Conservation (phyloP, 441 rosid species). For the Breynia disticha region DNA sequence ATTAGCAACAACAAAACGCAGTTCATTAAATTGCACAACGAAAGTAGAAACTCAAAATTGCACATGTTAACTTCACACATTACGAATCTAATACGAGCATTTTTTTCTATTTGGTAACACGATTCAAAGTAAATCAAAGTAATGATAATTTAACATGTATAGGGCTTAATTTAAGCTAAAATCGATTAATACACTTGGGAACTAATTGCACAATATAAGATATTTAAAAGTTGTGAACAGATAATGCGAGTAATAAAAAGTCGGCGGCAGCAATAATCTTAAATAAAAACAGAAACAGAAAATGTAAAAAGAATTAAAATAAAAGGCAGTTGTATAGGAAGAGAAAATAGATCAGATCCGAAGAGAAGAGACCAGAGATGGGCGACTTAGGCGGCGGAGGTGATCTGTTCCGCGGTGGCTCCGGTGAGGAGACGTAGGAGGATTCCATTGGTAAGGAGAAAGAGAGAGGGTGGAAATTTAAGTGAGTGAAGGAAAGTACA, state of each 20-base stretch:
- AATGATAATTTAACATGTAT: too few species aligned
- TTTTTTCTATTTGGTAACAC: too few species aligned
- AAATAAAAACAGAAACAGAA: too few species aligned
- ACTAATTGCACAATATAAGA: not conserved
- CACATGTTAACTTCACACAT: too few species aligned
- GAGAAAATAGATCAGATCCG: constrained; percentile 47
- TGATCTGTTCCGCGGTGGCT: constrained; percentile 52
- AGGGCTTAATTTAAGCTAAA: too few species aligned
- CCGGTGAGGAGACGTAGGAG: constrained; percentile 74
- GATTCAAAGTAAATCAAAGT: too few species aligned
- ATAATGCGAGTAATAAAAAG: too few species aligned
- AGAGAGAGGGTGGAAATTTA: too few species aligned
- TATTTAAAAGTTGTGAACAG: too few species aligned
- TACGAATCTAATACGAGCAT: too few species aligned
- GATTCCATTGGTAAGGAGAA: constrained; percentile 69
- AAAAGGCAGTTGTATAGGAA: not conserved
- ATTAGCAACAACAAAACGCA: constrained; percentile 8
- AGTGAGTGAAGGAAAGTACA: not conserved
- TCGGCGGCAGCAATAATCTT: too few species aligned
- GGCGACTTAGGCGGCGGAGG: constrained; percentile 68
- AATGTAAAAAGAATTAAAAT: not conserved
- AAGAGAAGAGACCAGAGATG: constrained; percentile 53
- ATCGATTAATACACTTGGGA: not conserved
- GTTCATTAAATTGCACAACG: not conserved
- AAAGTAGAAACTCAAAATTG: not conserved